phyloP scores from a whole-genome alignment of 345 rosid genomes.

The Eucalyptus tenuipes region DNA sequence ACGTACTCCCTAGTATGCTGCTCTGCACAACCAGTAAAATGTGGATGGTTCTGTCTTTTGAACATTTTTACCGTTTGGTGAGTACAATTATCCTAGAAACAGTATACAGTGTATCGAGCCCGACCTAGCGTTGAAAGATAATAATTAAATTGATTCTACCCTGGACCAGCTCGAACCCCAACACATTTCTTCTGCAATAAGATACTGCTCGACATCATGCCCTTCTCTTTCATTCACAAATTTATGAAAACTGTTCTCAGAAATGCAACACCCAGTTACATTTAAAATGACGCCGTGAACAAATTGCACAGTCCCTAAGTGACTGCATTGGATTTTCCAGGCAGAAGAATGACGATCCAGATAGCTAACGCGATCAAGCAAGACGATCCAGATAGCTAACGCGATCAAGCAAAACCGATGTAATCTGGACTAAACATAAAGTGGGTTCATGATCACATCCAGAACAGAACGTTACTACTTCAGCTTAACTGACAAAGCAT shows the following conservation, averaged over 20 bases:
- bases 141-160: neutral
- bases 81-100: neutral
- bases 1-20: neutral
- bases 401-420: neutral
- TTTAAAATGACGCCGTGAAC: neutral
- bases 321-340: neutral
- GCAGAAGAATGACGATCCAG: neutral
- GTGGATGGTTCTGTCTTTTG: neutral
- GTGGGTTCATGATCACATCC: neutral
- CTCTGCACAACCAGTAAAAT: neutral
- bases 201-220: neutral
- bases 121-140: neutral
- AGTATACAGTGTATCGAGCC: neutral
- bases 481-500: neutral
- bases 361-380: neutral
- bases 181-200: neutral
- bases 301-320: neutral
- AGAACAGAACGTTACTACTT: neutral
- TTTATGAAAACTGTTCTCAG: neutral
- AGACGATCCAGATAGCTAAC: neutral
- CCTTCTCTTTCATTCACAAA: neutral
- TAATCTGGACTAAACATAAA: neutral
- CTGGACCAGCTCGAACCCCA: neutral
- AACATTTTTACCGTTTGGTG: neutral
- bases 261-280: neutral